phyloP scores from a whole-genome alignment of 1,284 basidiomycete genomes.

The Malassezia slooffiae region DNA sequence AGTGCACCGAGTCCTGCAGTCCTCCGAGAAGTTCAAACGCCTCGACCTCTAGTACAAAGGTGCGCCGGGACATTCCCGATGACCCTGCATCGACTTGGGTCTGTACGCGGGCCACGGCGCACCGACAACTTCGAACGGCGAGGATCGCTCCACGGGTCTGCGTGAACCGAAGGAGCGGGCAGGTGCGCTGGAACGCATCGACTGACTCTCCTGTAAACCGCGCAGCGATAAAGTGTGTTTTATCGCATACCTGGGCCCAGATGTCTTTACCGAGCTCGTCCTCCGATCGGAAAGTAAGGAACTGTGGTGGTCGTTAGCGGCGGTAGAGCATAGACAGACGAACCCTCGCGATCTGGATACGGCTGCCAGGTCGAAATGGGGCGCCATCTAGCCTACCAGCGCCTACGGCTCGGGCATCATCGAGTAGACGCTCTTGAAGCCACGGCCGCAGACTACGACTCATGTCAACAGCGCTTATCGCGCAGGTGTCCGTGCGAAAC shows the following conservation, averaged over 20 bases:
- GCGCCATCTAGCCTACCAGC: no score
- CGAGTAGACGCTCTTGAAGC: conserved; percentile 3
- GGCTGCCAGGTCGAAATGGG: background rate
- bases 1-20: conserved; percentile 1
- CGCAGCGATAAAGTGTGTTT: conserved; percentile 4
- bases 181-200: background rate
- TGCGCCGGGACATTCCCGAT: background rate
- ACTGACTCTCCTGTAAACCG: conserved; percentile 3
- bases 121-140: background rate
- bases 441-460: conserved; percentile 9
- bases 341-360: conserved; percentile 3
- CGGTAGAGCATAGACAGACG: background rate
- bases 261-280: background rate
- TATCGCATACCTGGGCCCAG: conserved; percentile 10
- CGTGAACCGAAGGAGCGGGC: conserved; percentile 3
- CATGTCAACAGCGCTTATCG: background rate
- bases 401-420: background rate
- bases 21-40: background rate
- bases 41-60: conserved; percentile 1
- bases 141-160: conserved; percentile 4
- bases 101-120: background rate
- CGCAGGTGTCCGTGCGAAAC: background rate
- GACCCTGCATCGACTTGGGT: background rate
- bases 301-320: no score
- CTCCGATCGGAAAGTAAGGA: conserved; percentile 9